Evolutionary conservation across 2,329 filamentous ascomycete genomes (phyloP).

Genomic region (Endoconidiophora polonica): DNA sequence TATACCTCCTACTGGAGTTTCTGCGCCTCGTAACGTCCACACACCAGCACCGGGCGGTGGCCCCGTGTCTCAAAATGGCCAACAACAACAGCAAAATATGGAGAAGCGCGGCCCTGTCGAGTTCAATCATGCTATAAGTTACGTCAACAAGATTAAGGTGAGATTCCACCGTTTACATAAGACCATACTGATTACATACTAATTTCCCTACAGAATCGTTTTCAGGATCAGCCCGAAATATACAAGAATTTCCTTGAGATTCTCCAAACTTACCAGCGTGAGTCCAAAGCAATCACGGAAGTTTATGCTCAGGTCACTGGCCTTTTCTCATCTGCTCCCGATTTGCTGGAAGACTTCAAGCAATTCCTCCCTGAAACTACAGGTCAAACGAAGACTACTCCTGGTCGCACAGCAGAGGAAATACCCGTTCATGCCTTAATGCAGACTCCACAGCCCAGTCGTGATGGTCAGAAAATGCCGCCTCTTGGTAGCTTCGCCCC

Average conservation of each 20-base stretch:
- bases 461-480: conserved; percentile 63
- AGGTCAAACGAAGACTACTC: conserved; percentile 34
- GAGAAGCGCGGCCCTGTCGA: conserved; percentile 91
- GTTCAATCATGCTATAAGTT: conserved; percentile 98
- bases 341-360: conserved; percentile 95
- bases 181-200: neutral
- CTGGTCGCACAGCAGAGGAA: conserved; percentile 43
- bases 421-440: conserved; percentile 32
- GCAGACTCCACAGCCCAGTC: conserved; percentile 37
- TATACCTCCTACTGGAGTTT: conserved; percentile 18
- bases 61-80: conserved; percentile 44
- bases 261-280: conserved; percentile 90
- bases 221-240: conserved; percentile 89
- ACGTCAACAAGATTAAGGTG: conserved; percentile 99
- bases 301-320: conserved; percentile 94
- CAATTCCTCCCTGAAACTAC: conserved; percentile 89
- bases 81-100: conserved; percentile 41
- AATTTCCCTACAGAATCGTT: conserved; percentile 55
- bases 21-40: conserved; percentile 35
- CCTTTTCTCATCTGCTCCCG: conserved; percentile 81
- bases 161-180: conserved; percentile 17
- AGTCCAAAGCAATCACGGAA: conserved; percentile 96
- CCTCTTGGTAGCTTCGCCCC: conserved; percentile 91
- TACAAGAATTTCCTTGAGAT: conserved; percentile 99
- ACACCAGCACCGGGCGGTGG: conserved; percentile 42